Base-by-base conservation (phyloP, 192 early-diverging fungal species). In the Podila epicladia region DNA sequence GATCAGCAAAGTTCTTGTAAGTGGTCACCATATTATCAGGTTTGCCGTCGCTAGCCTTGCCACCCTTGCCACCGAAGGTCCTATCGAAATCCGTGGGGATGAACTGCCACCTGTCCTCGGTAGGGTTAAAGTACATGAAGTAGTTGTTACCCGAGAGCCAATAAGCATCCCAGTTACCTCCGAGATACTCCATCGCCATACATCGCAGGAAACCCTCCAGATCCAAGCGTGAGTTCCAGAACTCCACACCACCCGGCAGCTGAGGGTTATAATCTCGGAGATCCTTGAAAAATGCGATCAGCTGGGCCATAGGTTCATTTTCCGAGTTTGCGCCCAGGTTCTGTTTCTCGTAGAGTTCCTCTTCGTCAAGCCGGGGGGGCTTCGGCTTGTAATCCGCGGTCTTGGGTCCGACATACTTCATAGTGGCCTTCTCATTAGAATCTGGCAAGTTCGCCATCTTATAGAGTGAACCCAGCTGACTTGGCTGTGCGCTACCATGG, bases 11-110 rank as follows among this genome's bases (percentile, higher is more conserved):
- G n/a, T 85, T 60, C 24, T 70, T 69, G 41, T 63, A 77, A 13
- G 55, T 58, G 13, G 61, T 72, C 31, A 62, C 61, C 20, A 77
- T 62, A 17, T 73, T 63, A 11, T 15, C 29, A 1, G 20, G 58
- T 12, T 7, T 49, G 17, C 84, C 84, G 51, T 85, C 80, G 22
- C 79, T 75, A 3, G 3, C 3, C 3, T 29, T 29, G 29, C 29
- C 29, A n/a, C n/a, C n/a, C n/a, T n/a, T n/a, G 29, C 29, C 29
- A 3, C 29, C 29, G 69, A 85, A 82, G 26, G 79, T 85, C 13
- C 50, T 74, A 51, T 85, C 84, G 51, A 82, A 85, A 55, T 85
- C 84, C 49, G 82, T 82, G 19, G 84, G 79, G 37, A 85, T n/a
- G 35, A 66, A 67, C n/a, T 71, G 35, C 65, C 76, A 82, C 26